Evolutionary conservation across 2,329 filamentous ascomycete genomes (phyloP).

Genomic region (Monilinia fructicola): DNA sequence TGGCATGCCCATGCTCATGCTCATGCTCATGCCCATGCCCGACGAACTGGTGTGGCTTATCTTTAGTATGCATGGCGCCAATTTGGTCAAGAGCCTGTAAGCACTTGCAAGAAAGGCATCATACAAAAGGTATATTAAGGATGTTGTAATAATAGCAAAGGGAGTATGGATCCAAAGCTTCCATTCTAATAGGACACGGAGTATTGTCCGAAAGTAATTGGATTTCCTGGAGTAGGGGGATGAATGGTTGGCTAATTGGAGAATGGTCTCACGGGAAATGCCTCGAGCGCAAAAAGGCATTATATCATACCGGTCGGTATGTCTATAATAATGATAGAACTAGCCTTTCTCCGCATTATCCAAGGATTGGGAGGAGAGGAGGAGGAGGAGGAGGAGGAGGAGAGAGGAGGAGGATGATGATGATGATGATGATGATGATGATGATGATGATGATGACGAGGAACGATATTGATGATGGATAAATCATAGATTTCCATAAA

Average conservation of each 20-base stretch:
- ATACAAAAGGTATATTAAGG: neutral
- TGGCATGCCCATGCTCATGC: neutral
- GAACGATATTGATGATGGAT: too few relatives aligned
- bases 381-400: too few relatives aligned
- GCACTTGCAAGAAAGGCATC: constrained; percentile 8
- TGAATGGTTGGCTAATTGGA: constrained; percentile 7
- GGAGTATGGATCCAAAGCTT: neutral
- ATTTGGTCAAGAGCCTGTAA: neutral
- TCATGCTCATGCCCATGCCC: neutral
- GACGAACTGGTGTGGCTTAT: constrained; percentile 17
- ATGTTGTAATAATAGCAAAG: neutral
- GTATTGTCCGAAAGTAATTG: constrained; percentile 1
- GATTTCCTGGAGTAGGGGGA: neutral
- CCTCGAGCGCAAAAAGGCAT: neutral
- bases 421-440: too few relatives aligned
- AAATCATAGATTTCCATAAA: neutral
- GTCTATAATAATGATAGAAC: neutral
- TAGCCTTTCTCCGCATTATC: constrained; percentile 18
- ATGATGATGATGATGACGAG: too few relatives aligned
- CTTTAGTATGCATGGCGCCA: constrained; percentile 14
- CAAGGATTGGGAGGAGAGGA: constrained; percentile 1
- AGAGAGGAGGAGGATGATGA: too few relatives aligned
- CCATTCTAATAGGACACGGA: neutral
- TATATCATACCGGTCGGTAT: constrained; percentile 1
- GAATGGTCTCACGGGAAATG: constrained; percentile 14